Evolutionary conservation across 106 monocot genomes (phyloP).

Genomic region (Chionographis japonica): DNA sequence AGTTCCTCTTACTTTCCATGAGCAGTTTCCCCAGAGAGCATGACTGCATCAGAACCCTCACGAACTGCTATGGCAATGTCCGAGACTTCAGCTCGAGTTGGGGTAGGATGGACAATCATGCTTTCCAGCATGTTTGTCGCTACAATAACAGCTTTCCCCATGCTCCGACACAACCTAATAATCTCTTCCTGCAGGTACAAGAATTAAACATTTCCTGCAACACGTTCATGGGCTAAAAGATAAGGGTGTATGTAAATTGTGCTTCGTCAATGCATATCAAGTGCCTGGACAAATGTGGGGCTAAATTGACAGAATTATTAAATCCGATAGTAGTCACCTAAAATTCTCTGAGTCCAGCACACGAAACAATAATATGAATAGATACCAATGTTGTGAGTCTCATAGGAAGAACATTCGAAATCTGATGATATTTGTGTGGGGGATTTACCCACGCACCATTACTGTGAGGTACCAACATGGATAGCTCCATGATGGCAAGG

Average conservation of each 20-base stretch:
- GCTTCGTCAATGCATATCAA: too few relatives aligned
- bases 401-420: too few relatives aligned
- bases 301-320: too few relatives aligned
- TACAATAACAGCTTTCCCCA: conserved; percentile 99
- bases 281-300: too few relatives aligned
- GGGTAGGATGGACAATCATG: conserved; percentile 99
- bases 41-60: conserved; percentile 90
- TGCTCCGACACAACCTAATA: conserved; percentile 83
- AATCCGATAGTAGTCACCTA: too few relatives aligned
- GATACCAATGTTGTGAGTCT: too few relatives aligned
- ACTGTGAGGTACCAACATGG: too few relatives aligned
- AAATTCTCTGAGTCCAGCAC: too few relatives aligned
- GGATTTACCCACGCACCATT: too few relatives aligned
- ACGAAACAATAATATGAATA: too few relatives aligned
- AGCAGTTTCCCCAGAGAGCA: conserved; percentile 99
- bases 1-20: conserved; percentile 80
- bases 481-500: too few relatives aligned
- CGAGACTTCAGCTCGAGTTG: conserved; percentile 94
- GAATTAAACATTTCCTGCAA: not conserved
- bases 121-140: conserved; percentile 99
- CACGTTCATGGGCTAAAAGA: not conserved
- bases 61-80: conserved; percentile 99
- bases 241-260: not conserved
- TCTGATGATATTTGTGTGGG: too few relatives aligned
- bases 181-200: conserved; percentile 79